These are phyloP conservation scores for Monoraphidium neglectum DNA, from an alignment of 139 green algal genomes.

Conservation along the genomic window DNA sequence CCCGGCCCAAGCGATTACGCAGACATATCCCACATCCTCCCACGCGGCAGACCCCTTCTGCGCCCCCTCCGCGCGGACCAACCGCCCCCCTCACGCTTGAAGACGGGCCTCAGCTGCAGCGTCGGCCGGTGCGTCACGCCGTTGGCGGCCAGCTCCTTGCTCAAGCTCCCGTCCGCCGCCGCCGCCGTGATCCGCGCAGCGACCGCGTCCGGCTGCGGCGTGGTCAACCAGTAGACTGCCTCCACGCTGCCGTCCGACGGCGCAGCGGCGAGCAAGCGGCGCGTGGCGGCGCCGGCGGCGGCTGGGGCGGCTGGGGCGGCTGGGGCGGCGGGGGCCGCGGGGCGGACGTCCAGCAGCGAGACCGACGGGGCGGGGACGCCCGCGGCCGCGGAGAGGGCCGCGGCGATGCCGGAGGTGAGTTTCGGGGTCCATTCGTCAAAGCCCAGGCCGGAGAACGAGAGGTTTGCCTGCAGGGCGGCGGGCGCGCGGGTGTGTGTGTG, in stretches of 20 bases:
- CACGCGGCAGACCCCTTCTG: too few species aligned
- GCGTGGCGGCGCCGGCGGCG: too few species aligned
- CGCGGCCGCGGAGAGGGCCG: background rate
- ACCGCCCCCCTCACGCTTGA: background rate
- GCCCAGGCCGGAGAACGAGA: too few species aligned
- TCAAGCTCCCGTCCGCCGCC: background rate
- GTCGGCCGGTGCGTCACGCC: background rate
- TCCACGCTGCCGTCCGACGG: background rate
- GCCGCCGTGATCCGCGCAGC: background rate
- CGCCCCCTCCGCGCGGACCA: too few species aligned
- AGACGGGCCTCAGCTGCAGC: background rate
- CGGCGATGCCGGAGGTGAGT: too few species aligned
- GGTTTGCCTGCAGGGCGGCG: too few species aligned
- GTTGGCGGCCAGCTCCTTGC: background rate
- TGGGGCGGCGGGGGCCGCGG: background rate
- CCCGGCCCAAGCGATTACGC: too few species aligned
- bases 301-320: too few species aligned
- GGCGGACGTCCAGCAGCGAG: slow-evolving; percentile 11
- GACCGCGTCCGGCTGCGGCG: background rate
- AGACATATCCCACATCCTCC: too few species aligned
- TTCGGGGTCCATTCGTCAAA: too few species aligned
- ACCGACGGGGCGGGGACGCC: slow-evolving; percentile 18
- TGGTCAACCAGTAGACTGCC: background rate
- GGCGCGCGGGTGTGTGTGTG: too few species aligned
- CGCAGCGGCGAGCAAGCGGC: too few species aligned